These are phyloP conservation scores for Biscutella auriculata DNA, from an alignment of 441 rosid species.

Conservation along the genomic window DNA sequence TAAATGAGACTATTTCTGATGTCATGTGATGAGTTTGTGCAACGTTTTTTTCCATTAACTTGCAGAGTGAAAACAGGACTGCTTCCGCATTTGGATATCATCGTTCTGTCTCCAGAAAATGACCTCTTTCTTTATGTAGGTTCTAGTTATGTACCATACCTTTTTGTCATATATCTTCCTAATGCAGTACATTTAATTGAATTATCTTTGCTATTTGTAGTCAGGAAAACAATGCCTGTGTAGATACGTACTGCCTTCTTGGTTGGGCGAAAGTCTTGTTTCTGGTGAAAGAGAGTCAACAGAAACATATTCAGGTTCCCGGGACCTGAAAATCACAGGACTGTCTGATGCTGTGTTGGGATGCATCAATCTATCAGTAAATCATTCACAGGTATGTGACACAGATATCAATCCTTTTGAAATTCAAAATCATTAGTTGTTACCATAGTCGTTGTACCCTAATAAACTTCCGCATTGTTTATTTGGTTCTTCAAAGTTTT, in stretches of 20 bases:
- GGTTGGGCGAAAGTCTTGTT: constrained; percentile 36
- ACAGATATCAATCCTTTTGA: neutral
- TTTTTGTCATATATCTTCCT: neutral
- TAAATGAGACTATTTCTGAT: constrained; percentile 1
- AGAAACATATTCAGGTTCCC: constrained; percentile 36
- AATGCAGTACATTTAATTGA: neutral
- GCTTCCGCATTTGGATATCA: constrained; percentile 61
- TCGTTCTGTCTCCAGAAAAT: constrained; percentile 80
- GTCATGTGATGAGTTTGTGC: constrained; percentile 5
- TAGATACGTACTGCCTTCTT: constrained; percentile 61
- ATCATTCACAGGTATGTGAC: constrained; percentile 60
- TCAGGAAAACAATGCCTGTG: constrained; percentile 90
- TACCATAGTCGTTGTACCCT: neutral
- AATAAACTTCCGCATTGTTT: neutral
- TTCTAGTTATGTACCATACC: constrained; percentile 12
- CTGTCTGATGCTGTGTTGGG: constrained; percentile 83
- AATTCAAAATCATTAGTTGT: constrained; percentile 4
- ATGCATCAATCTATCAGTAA: constrained; percentile 63
- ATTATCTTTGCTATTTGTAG: constrained; percentile 39
- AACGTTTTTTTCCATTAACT: constrained; percentile 14
- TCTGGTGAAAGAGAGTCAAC: constrained; percentile 39
- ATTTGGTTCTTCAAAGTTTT: constrained; percentile 7
- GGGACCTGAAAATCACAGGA: constrained; percentile 58
- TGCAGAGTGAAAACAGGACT: constrained; percentile 63
- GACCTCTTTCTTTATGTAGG: constrained; percentile 82